phyloP scores from a whole-genome alignment of 2,329 filamentous ascomycete genomes.

The Monilinia laxa region DNA sequence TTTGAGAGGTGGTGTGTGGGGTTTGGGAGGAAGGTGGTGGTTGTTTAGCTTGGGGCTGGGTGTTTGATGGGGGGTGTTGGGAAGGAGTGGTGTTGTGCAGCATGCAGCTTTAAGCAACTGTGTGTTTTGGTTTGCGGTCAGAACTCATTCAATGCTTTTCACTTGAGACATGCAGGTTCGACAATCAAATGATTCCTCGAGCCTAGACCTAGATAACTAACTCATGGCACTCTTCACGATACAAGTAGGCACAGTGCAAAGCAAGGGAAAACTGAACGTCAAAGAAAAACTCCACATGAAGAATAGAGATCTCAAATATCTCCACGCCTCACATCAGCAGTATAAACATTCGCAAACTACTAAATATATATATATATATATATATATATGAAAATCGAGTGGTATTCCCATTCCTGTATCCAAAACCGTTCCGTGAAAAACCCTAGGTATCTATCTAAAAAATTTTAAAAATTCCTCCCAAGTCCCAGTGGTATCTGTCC shows the following conservation, averaged over 20 bases:
- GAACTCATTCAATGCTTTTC: not conserved
- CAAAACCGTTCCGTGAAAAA: not conserved
- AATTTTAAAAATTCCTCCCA: slow-evolving; percentile 3
- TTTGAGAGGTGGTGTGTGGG: slow-evolving; percentile 13
- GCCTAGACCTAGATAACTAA: no score
- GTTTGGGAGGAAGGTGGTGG: slow-evolving; percentile 14
- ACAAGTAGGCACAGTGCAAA: no score
- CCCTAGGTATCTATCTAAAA: slow-evolving; percentile 19
- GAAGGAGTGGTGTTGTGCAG: no score
- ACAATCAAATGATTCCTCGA: not conserved
- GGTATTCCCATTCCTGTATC: not conserved
- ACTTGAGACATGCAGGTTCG: not conserved
- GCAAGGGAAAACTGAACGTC: no score
- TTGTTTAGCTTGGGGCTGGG: not conserved
- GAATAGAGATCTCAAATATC: not conserved
- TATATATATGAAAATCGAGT: not conserved
- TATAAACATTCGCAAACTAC: not conserved
- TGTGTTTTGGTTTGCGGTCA: not conserved
- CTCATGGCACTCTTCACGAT: no score
- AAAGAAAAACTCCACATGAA: no score
- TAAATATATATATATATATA: no score
- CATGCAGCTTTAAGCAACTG: no score
- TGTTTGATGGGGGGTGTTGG: no score
- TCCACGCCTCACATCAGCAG: not conserved
- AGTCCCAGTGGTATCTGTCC: slow-evolving; percentile 15